Evolutionary conservation across 768 basidiomycete genomes (phyloP), one percentile per base, ranked within the genome.

Genomic region (Suillus bovinus): DNA sequence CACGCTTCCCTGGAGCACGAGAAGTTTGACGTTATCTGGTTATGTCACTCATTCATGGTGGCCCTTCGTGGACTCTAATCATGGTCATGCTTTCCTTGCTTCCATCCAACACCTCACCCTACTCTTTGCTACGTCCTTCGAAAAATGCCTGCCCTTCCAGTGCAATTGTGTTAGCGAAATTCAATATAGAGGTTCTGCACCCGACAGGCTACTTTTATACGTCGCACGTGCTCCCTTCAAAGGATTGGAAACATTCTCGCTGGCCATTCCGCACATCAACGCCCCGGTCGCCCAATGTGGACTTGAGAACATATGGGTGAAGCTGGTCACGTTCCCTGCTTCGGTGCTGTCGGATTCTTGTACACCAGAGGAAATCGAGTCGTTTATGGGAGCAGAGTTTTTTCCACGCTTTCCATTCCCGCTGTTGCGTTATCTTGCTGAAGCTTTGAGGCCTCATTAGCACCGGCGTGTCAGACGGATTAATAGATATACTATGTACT

Each of bases 21-120:
- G 13, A 9, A 62, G 65, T 44, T 68, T 79, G 20, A 75, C 74
- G 0, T 67, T 81, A 29, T 71, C n/a, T 70, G 5, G 79, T 79
- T 3, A 29, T 52, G 11, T 41, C 22, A 61, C 74, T 31, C 10
- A 1, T 34, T 10, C 9, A 22, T 81, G 80, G 80, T 75, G 71
- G 50, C 70, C 73, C 8, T 63, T 81, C 34, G 72, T 65, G 24
- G 68, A 67, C 20, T 76, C 65, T 9, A 27, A 50, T 20, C 70
- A 71, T 11, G 80, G 80, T 4, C 42, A 67, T 2, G 62, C 66
- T 6, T 79, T 78, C 65, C 70, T 81, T 3, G 62, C 68, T n/a
- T 70, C 71, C n/a, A 66, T 81, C 29, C 76, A 77, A 1, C 77
- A 78, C 61, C 69, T 81, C 11, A 72, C 73, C 5, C 60, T 80